Evolutionary conservation across 495 filamentous ascomycete species (phyloP), one percentile per base, ranked within the genome.

Genomic region (Podospora didyma): DNA sequence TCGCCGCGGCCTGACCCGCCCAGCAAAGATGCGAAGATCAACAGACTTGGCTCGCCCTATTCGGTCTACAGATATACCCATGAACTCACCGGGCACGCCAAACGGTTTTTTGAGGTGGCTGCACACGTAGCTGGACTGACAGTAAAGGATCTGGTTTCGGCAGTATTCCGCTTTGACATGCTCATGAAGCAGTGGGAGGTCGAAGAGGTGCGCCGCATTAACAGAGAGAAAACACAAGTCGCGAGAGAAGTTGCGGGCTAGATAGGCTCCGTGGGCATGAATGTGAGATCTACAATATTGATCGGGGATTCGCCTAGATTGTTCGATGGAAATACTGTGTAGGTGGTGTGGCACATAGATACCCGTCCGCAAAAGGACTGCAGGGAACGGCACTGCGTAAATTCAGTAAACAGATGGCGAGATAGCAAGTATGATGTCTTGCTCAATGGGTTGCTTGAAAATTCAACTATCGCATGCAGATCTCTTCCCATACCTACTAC

Each of bases 91-190:
- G 69, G 66, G 1, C 35, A 22, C 2, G 57, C 54, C 2, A 71
- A 66, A 19, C 19, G 52, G 0, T 64, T 71, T 16, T 66, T 64
- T n/a, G 60, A 71, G 53, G 60, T 59, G 24, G 64, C 44, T 0
- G 64, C 66, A 0, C 59, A 66, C 22, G 39, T 55, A 0, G 51
- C 69, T 0, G 69, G 64, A 0, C 21, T 71, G 3, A 48, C 54
- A 0, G 1, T 68, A 10, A 37, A 51, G 24, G 64, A 69, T 28
- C 56, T 71, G 10, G 53, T 68, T 1, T 49, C 28, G 14, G 62
- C 62, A 1, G 66, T 71, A 1, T 63, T 59, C 46, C 56, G 39
- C 0, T 46, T 71, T 1, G 69, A 71, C 20, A 21, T 54, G 45
- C 28, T 59, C 35, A 49, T 71, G 21, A 2, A 57, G 23, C 10